Base-by-base conservation (phyloP, 2,329 filamentous ascomycete species). In the Tolypocladium cylindrosporum region DNA sequence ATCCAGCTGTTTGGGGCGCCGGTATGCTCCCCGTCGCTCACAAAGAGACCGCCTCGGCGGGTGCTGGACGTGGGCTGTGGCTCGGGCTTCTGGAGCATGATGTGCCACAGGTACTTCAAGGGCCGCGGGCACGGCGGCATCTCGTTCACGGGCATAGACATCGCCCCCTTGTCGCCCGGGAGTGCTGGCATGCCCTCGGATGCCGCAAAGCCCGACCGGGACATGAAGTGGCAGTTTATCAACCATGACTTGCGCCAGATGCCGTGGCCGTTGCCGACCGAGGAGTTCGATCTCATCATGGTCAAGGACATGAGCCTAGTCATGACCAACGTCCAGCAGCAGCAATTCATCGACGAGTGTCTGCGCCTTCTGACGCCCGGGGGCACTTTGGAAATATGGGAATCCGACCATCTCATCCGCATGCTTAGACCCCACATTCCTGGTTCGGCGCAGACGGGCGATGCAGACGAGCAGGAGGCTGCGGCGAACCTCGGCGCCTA, bases 1-100 rank as follows among this genome's bases (percentile, higher is more conserved):
- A 87, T 90, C 64, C 86, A 90, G 67, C 82, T 96, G 40, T 91
- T 94, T 66, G 90, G 91, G 51, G 85, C 85, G 13, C 89, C 91
- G 0, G 81, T 94, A 58, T 92, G 89, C 72, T 88, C 87, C 10
- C 86, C 88, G 1, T 77, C 78, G 37, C 80, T 90, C 57, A 75
- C 79, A 50, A 79, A 83, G 61, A 83, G 84, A 53, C 86, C 89
- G 24, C 92, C 92, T 0, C 81, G 80, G 65, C 86, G 85, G 62
- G 87, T 97, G 36, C 79, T 97, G 31, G 93, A 97, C 68, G 74
- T 97, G 40, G 91, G 87, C 37, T 97, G 93, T 71, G 92, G 92
- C 21, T 88, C 88, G 24, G 93, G 85, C 31, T 89, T 95, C 69
- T 97, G 92, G 92, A 92, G 89, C 65, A 87, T 89, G 73, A 86